Conservation (phyloP, 169 alveolate species). For the Plasmodium gaboni region DNA sequence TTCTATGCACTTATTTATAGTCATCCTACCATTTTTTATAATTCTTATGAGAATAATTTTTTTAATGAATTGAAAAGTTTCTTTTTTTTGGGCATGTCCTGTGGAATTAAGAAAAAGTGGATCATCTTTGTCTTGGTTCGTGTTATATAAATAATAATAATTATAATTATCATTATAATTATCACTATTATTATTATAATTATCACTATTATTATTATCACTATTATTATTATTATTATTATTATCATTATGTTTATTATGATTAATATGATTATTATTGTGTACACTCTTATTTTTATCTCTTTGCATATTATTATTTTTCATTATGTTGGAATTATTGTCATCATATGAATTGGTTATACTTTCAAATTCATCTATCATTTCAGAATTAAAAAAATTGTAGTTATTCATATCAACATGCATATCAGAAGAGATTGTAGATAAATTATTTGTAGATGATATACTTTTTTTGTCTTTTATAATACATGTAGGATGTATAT, state of each 20-base stretch:
- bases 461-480: not conserved
- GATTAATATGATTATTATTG: not conserved
- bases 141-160: not conserved
- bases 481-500: conserved; percentile 54
- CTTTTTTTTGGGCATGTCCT: not conserved
- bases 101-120: not conserved
- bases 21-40: conserved; percentile 66
- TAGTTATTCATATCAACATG: not conserved
- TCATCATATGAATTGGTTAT: not conserved
- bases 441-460: not conserved
- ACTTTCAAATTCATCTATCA: not conserved
- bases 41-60: conserved; percentile 53
- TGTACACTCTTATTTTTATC: not conserved
- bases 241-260: no score
- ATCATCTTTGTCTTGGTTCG: not conserved
- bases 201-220: not conserved
- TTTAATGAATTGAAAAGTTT: conserved; percentile 31
- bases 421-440: not conserved
- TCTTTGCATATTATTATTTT: not conserved
- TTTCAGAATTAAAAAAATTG: not conserved
- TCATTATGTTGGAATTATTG: not conserved
- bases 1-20: conserved; percentile 40
- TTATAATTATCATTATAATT: not conserved
- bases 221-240: not conserved
- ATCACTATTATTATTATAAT: not conserved